Evolutionary conservation across 441 rosid genomes (phyloP), one percentile per base, ranked within the genome.

Genomic region (Biscutella laevigata): DNA sequence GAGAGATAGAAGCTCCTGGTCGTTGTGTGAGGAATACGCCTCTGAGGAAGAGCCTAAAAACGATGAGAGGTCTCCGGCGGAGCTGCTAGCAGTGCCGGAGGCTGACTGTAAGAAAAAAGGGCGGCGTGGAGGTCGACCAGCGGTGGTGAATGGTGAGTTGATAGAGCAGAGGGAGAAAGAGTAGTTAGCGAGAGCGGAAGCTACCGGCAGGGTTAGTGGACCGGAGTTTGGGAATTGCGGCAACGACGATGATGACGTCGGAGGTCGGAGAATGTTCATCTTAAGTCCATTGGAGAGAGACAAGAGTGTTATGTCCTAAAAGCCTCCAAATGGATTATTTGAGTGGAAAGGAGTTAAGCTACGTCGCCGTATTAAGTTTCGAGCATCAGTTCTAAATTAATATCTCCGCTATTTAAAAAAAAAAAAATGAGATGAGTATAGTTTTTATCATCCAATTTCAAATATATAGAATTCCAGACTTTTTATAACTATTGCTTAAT

Each of bases 1-100:
- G 58, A 87, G 96, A 10, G 59, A 61, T 1, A 87, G 41, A 15
- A 91, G 82, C n/a, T 74, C 61, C 33, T 71, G 83, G 58, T 87
- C 91, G 41, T 67, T 44, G 28, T 46, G 42, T 8, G 59, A 43
- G 14, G 52, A 63, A 15, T 59, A 66, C 0, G 66, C 15, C 14
- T 66, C 65, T 22, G 65, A n/a, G 0, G 64, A 6, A 41, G 40
- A 47, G 17, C 9, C 51, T 2, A 33, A 41, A 30, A 45, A 71
- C 0, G 45, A 71, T 0, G 72, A 19, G 38, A 77, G 69, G 26
- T 63, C 68, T 4, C 71, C 34, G n/a, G 76, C 42, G 8, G 73
- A 48, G 69, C 77, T 52, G 55, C 53, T 69, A 35, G 69, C 38
- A 25, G 64, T 71, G 43, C 56, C 44, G 46, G 77, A 55, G 3